These are phyloP conservation scores for Helotiales sp. DNA, from an alignment of 2,329 filamentous ascomycete species.

Conservation along the genomic window DNA sequence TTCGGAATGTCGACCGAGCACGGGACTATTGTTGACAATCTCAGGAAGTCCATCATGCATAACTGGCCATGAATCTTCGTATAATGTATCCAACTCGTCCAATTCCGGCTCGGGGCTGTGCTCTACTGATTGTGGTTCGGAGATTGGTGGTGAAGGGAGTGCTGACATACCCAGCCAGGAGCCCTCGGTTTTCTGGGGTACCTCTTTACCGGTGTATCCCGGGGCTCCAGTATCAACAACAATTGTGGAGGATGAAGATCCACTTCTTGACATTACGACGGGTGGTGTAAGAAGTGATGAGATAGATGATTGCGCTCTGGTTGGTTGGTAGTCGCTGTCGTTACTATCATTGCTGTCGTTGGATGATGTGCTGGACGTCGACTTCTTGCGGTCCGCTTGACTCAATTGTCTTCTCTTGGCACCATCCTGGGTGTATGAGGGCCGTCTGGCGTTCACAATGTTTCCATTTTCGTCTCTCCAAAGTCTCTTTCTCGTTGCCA, in stretches of 20 bases:
- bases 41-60: slow-evolving; percentile 24
- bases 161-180: slow-evolving; percentile 24
- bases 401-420: slow-evolving; percentile 26
- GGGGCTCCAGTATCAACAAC: slow-evolving; percentile 21
- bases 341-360: slow-evolving; percentile 1
- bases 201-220: slow-evolving; percentile 2
- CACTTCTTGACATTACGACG: slow-evolving; percentile 24
- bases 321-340: slow-evolving; percentile 8
- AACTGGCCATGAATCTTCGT: slow-evolving; percentile 32
- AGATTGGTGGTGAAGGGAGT: slow-evolving; percentile 30
- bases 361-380: slow-evolving; percentile 3
- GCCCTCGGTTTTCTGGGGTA: slow-evolving; percentile 3
- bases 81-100: slow-evolving; percentile 31
- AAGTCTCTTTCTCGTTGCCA: slow-evolving; percentile 49
- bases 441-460: slow-evolving; percentile 43
- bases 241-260: slow-evolving; percentile 27
- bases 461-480: slow-evolving; percentile 50
- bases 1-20: slow-evolving; percentile 22
- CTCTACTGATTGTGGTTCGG: slow-evolving; percentile 17
- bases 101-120: slow-evolving; percentile 14
- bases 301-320: slow-evolving; percentile 4
- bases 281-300: slow-evolving; percentile 14
- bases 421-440: slow-evolving; percentile 34
- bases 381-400: slow-evolving; percentile 19
- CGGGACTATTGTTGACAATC: slow-evolving; percentile 18